These are phyloP conservation scores for Colletotrichum sp. DNA, from an alignment of 2,329 filamentous ascomycete genomes.

Conservation along the genomic window DNA sequence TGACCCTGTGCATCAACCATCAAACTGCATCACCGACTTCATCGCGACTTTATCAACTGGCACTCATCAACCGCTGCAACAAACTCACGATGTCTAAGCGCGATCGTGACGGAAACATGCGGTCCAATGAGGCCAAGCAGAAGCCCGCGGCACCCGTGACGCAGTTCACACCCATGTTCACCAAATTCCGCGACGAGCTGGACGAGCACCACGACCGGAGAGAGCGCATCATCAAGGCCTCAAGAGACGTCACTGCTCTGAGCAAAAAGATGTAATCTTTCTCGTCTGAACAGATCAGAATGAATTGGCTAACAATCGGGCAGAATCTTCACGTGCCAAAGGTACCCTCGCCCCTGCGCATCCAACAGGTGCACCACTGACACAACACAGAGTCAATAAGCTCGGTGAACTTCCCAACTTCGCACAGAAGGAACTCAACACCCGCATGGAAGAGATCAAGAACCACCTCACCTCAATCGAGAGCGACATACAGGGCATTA, in stretches of 20 bases:
- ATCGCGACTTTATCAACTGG: background rate
- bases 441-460: constrained; percentile 74
- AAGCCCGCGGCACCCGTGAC: constrained; percentile 39
- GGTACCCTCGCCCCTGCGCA: constrained; percentile 28
- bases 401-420: constrained; percentile 19
- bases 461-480: constrained; percentile 71
- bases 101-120: constrained; percentile 55
- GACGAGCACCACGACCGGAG: constrained; percentile 94
- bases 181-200: constrained; percentile 82
- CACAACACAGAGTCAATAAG: constrained; percentile 10
- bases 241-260: constrained; percentile 87
- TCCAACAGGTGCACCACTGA: background rate
- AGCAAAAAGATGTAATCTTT: constrained; percentile 91
- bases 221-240: constrained; percentile 88
- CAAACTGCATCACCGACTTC: constrained; percentile 4
- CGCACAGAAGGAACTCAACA: constrained; percentile 73
- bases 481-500: constrained; percentile 77
- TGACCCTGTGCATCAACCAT: background rate
- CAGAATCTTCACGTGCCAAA: constrained; percentile 45
- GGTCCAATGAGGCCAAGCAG: constrained; percentile 39
- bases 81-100: constrained; percentile 46
- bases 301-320: background rate
- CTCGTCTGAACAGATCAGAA: fast-evolving
- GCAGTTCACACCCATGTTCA: constrained; percentile 77
- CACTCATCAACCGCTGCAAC: background rate